Evolutionary conservation across 495 filamentous ascomycete species (phyloP).

Genomic region (Aspergillus olivimuriae): DNA sequence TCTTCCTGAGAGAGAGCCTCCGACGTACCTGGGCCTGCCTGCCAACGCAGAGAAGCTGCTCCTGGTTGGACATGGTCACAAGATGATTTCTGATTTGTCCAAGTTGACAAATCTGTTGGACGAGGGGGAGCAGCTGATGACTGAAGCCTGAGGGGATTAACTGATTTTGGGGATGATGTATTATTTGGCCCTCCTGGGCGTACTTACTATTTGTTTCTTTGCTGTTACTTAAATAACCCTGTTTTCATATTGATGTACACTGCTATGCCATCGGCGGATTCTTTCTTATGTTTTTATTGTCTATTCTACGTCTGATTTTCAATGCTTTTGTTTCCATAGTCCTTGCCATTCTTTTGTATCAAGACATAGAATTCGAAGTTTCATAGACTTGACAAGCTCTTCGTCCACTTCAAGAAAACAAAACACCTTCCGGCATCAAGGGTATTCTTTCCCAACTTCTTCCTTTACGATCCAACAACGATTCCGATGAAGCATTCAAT

Average conservation of each 20-base stretch:
- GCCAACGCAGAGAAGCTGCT: conserved; percentile 96
- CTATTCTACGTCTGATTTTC: too few relatives aligned
- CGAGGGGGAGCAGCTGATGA: conserved; percentile 88
- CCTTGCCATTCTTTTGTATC: too few relatives aligned
- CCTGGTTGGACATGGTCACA: conserved; percentile 79
- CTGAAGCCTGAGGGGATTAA: conserved; percentile 57
- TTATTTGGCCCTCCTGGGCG: too few relatives aligned
- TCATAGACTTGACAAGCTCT: too few relatives aligned
- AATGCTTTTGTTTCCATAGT: too few relatives aligned
- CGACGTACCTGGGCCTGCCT: conserved; percentile 92
- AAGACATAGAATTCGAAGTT: too few relatives aligned
- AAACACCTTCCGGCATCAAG: too few relatives aligned
- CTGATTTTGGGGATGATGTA: too few relatives aligned
- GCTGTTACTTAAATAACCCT: conserved; percentile 6
- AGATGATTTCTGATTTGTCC: conserved; percentile 77
- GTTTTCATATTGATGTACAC: too few relatives aligned
- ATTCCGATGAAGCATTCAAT: neutral
- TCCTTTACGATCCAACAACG: neutral
- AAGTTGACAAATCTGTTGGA: conserved; percentile 80
- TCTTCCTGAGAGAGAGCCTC: conserved; percentile 91
- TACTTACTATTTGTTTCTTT: conserved; percentile 5
- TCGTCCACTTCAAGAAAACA: neutral
- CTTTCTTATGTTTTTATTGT: conserved; percentile 5
- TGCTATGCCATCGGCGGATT: conserved; percentile 4
- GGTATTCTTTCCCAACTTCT: neutral